Conservation (phyloP, 1,284 basidiomycete species). For the Earliella scabrosa region DNA sequence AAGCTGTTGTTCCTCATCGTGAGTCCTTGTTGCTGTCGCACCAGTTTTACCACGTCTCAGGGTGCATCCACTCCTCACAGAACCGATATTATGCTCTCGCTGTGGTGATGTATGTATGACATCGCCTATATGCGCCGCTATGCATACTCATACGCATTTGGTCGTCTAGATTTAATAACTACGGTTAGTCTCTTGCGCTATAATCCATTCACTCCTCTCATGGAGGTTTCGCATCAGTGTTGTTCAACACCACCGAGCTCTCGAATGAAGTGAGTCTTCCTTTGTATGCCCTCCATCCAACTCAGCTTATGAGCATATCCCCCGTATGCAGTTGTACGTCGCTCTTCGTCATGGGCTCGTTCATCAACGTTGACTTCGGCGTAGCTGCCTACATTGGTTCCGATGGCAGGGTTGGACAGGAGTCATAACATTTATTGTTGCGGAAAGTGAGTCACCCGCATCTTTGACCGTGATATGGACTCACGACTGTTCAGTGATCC, state of each 20-base stretch:
- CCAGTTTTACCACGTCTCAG: background rate
- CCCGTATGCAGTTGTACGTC: constrained; percentile 42
- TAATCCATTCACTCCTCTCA: background rate
- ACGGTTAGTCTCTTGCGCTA: constrained; percentile 39
- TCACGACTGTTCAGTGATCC: constrained; percentile 45
- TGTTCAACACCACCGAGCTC: constrained; percentile 36
- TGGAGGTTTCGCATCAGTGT: constrained; percentile 24
- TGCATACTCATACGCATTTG: background rate
- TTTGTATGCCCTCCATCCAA: no score
- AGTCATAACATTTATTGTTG: constrained; percentile 52
- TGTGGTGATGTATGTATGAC: constrained; percentile 48
- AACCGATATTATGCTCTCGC: constrained; percentile 60
- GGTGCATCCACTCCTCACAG: constrained; percentile 31
- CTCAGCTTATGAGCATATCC: no score
- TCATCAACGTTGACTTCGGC: background rate
- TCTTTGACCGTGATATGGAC: background rate
- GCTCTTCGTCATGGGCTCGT: background rate
- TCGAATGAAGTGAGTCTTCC: constrained; percentile 36
- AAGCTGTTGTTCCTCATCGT: constrained; percentile 56
- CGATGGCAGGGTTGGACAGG: constrained; percentile 66
- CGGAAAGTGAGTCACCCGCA: constrained; percentile 46
- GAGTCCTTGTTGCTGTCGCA: constrained; percentile 20
- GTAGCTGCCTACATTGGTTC: constrained; percentile 40
- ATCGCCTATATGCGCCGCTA: background rate
- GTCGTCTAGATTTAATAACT: constrained; percentile 50